phyloP scores from a whole-genome alignment of 2,329 filamentous ascomycete species.

The Xylariaceae sp. region DNA sequence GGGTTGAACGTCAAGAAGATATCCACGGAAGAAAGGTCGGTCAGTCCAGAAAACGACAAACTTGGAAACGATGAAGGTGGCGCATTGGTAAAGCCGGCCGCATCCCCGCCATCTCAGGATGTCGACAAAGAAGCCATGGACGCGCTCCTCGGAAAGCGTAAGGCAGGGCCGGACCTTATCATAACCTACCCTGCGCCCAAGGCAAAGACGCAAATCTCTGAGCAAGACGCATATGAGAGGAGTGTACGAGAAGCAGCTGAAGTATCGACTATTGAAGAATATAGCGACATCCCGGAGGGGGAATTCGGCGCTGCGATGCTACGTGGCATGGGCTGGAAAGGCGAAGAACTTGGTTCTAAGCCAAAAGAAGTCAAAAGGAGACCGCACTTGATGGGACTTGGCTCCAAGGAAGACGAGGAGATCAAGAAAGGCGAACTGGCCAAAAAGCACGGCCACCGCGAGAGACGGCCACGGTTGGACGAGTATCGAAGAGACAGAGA shows the following conservation, averaged over 20 bases:
- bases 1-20: conserved; percentile 32
- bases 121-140: conserved; percentile 56
- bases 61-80: neutral
- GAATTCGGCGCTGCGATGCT: conserved; percentile 90
- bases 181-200: conserved; percentile 36
- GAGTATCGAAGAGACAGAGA: conserved; percentile 45
- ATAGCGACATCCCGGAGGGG: conserved; percentile 84
- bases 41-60: conserved; percentile 15
- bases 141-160: conserved; percentile 55
- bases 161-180: conserved; percentile 42
- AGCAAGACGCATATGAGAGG: conserved; percentile 62
- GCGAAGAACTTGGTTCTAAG: conserved; percentile 47
- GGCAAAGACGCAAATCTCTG: conserved; percentile 37
- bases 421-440: conserved; percentile 60
- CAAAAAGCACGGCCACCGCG: conserved; percentile 36
- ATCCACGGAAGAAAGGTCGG: conserved; percentile 7
- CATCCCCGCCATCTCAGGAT: conserved; percentile 6
- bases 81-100: conserved; percentile 13
- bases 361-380: conserved; percentile 62
- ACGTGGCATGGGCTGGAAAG: conserved; percentile 94
- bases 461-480: conserved; percentile 41
- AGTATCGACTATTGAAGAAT: conserved; percentile 72
- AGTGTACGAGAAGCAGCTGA: conserved; percentile 71
- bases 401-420: conserved; percentile 73
- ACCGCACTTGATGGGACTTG: conserved; percentile 79